phyloP scores from a whole-genome alignment of 2,329 filamentous ascomycete species.

The Chalaropsis ovoidea region DNA sequence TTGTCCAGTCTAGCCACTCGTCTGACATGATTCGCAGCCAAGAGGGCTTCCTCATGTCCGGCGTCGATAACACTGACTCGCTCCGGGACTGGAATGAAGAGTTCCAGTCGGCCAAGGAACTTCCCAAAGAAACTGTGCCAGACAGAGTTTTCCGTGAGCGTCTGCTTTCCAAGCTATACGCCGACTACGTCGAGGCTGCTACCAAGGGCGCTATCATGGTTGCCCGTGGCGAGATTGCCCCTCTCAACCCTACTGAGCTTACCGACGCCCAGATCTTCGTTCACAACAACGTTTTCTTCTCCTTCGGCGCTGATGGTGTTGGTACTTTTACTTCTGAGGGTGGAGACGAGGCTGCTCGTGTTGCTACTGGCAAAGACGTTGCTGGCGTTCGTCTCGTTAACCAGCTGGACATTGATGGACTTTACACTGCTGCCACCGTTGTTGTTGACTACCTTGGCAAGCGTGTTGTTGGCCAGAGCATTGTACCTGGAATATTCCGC shows the following conservation, averaged over 20 bases:
- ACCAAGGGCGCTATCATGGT: conserved; percentile 85
- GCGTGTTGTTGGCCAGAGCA: conserved; percentile 93
- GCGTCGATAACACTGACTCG: conserved; percentile 87
- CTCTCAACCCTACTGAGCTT: conserved; percentile 86
- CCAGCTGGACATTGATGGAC: conserved; percentile 85
- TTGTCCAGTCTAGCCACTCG: conserved; percentile 58
- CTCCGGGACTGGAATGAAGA: conserved; percentile 98
- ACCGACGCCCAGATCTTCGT: conserved; percentile 96
- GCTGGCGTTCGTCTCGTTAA: conserved; percentile 90
- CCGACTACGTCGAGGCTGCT: conserved; percentile 94
- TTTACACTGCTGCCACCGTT: conserved; percentile 92
- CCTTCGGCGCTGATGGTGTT: conserved; percentile 92
- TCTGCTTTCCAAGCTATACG: conserved; percentile 88
- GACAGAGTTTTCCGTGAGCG: conserved; percentile 93
- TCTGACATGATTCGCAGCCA: conserved; percentile 81
- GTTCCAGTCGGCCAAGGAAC: conserved; percentile 89
- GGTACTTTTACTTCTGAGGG: conserved; percentile 95
- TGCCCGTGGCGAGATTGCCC: conserved; percentile 81
- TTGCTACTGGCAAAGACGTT: conserved; percentile 94
- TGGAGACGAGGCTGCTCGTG: conserved; percentile 88
- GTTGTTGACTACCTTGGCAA: conserved; percentile 96
- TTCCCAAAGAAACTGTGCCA: conserved; percentile 87
- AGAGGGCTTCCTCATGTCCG: conserved; percentile 81
- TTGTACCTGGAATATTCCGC: conserved; percentile 98
- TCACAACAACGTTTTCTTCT: conserved; percentile 99